Conservation (phyloP, 495 filamentous ascomycete species). For the Talaromyces stipitatus region DNA sequence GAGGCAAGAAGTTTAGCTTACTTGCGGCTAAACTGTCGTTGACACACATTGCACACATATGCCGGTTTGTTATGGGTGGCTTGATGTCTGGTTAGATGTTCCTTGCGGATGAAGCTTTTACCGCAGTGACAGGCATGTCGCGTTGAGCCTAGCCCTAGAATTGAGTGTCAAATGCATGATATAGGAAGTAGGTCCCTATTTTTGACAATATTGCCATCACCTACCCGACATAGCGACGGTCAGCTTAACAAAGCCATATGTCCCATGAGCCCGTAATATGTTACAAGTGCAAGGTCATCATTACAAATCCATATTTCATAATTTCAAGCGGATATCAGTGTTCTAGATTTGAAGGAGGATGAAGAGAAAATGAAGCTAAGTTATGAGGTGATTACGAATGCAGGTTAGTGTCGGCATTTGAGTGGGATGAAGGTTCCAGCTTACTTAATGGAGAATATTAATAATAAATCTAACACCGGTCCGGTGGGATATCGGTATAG, state of each 20-base stretch:
- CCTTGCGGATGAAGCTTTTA: slow-evolving; percentile 2
- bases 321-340: no score
- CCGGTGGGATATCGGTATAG: background rate
- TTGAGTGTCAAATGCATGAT: no score
- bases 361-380: background rate
- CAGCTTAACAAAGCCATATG: background rate
- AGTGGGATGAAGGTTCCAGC: background rate
- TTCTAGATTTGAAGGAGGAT: background rate
- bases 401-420: background rate
- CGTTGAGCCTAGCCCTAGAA: background rate
- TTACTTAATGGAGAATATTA: background rate
- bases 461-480: background rate
- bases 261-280: background rate
- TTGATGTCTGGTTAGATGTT: slow-evolving; percentile 3
- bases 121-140: slow-evolving; percentile 3
- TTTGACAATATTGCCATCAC: background rate
- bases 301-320: no score
- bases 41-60: background rate
- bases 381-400: no score
- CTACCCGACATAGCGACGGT: background rate
- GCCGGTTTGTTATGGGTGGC: background rate
- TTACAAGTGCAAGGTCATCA: no score
- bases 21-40: background rate
- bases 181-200: no score
- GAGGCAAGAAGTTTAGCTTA: background rate